Evolutionary conservation across 164 flowering plant genomes (phyloP), one percentile per base, ranked within the genome.

Genomic region (Vitis cinerea): DNA sequence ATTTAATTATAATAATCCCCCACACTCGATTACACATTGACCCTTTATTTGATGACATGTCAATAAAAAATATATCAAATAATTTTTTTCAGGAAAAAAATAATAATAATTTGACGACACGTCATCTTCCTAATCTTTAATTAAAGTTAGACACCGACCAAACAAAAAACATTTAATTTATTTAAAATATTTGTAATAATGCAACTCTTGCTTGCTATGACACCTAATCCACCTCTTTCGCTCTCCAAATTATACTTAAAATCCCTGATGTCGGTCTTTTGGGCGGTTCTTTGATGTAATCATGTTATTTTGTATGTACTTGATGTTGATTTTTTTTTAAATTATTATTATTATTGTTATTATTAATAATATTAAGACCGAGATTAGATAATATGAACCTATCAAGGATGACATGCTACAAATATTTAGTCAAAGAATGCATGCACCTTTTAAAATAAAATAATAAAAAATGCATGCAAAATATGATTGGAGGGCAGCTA

Each of bases 111-210:
- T 23, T 4, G 44, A 31, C 4, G 7, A 31, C 6, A 31, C 44
- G 7, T 31, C 44, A 31, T 31, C 44, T 31, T 31, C 44, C 44
- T 31, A 63, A 37, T 17, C 4, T 31, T 49, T 56, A 10, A 71
- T 56, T 47, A 59, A 44, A 49, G 65, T 78, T 74, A 78, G 70
- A 78, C 11, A 54, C 81, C 77, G 81, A 65, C 81, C 77, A 64
- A 56, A 17, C 70, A 74, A 67, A 72, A 74, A 4, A 31, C 44
- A 31, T 31, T 3, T 13, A 9, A 44, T n/a, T 64, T 64, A 58
- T 53, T 48, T 64, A 64, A 59, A 64, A 44, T 59, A 54, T 1
- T 1, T 1, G 12, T 7, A 12, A 27, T 71, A 73, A 78, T 66
- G 71, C 65, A 78, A 78, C 49, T 47, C 44, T 56, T 44, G 59